These are phyloP conservation scores for Trichomonascaceae sp. DNA, from an alignment of 1,139 yeast genomes.

Conservation along the genomic window DNA sequence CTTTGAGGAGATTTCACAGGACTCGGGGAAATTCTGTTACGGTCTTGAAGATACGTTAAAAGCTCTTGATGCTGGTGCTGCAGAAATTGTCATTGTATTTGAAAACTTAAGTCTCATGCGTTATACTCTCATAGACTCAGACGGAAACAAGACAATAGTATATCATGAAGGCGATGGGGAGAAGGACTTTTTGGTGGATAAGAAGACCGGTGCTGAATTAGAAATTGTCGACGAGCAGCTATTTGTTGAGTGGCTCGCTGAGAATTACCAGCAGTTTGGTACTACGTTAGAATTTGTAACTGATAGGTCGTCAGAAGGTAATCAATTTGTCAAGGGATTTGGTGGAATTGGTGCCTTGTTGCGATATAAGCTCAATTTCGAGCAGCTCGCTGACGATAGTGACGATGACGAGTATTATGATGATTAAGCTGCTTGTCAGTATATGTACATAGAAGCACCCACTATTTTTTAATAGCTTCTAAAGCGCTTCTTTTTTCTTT, in stretches of 20 bases:
- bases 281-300: conserved; percentile 94
- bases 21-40: conserved; percentile 93
- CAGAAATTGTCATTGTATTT: conserved; percentile 85
- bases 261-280: conserved; percentile 88
- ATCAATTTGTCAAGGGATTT: conserved; percentile 94
- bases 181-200: conserved; percentile 72
- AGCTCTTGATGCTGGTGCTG: conserved; percentile 93
- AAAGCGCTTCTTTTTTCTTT: conserved; percentile 65
- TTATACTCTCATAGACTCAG: conserved; percentile 77
- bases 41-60: conserved; percentile 95
- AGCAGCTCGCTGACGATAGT: conserved; percentile 82
- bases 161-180: conserved; percentile 58
- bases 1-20: conserved; percentile 96
- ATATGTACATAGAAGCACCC: conserved; percentile 9
- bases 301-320: conserved; percentile 95
- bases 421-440: conserved; percentile 30
- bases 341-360: conserved; percentile 98
- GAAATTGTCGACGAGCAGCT: conserved; percentile 78
- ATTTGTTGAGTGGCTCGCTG: conserved; percentile 95
- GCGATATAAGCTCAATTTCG: conserved; percentile 95
- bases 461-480: conserved; percentile 45
- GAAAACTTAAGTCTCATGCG: conserved; percentile 85
- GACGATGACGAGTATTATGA: conserved; percentile 87
- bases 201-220: conserved; percentile 82
- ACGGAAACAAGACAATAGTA: conserved; percentile 64